Percentiles rank a stretch among this genome's conserved stretches.
Evolutionary conservation across 2,329 filamentous ascomycete species (phyloP).

Genomic region (Atkinsonella texensis): DNA sequence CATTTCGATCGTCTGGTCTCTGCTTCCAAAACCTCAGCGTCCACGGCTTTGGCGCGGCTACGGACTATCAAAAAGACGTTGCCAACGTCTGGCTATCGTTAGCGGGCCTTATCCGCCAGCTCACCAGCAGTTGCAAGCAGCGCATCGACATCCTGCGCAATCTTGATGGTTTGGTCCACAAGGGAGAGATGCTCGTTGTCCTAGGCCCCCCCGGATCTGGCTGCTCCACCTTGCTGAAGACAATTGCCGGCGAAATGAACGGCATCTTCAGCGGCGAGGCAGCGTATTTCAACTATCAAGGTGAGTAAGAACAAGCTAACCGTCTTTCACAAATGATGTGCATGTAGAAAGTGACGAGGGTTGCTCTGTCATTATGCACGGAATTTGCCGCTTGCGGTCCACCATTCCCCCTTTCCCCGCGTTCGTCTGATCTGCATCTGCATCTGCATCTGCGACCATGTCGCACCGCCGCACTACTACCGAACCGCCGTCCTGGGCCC

Average conservation of each 20-base stretch:
- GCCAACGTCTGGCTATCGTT: constrained; percentile 46
- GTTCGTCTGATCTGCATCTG: neutral
- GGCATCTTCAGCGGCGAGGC: constrained; percentile 61
- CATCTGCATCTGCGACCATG: constrained; percentile 3
- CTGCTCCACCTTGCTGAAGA: constrained; percentile 78
- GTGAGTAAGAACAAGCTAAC: constrained; percentile 23
- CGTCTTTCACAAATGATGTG: neutral
- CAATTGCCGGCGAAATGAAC: constrained; percentile 70
- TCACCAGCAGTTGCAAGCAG: constrained; percentile 39
- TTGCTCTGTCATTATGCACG: neutral
- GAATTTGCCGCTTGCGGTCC: constrained; percentile 5
- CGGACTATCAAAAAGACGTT: constrained; percentile 60
- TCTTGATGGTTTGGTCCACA: constrained; percentile 56
- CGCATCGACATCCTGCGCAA: constrained; percentile 57
- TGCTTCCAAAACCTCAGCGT: constrained; percentile 57
- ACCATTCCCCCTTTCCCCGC: neutral
- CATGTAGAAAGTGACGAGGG: neutral
- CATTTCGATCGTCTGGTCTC: constrained; percentile 50
- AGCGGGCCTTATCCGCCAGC: constrained; percentile 29
- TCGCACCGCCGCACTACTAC: neutral
- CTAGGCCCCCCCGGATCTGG: constrained; percentile 61
- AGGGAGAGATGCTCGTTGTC: constrained; percentile 66
- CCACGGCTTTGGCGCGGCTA: constrained; percentile 53
- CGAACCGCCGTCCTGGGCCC: too few species aligned
- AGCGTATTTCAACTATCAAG: constrained; percentile 75